Conservation (phyloP, 192 early-diverging fungal genomes). For the Coemansia sp. region DNA sequence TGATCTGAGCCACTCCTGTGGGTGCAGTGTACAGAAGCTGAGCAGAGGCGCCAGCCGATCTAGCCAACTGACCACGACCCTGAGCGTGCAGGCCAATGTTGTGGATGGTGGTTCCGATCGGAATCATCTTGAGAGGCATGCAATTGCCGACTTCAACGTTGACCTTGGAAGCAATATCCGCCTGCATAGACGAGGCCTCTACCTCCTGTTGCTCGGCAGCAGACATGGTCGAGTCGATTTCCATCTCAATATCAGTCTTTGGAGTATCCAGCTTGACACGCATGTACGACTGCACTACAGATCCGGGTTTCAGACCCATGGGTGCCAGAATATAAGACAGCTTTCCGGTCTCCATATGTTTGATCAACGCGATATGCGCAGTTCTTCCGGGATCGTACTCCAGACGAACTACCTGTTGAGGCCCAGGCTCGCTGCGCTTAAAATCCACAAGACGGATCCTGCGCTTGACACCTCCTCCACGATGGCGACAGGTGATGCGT, state of each 20-base stretch:
- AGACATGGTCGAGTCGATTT: constrained; percentile 5
- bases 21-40: constrained; percentile 78
- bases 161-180: constrained; percentile 22
- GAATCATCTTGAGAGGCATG: constrained; percentile 85
- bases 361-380: constrained; percentile 83
- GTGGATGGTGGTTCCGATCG: constrained; percentile 88
- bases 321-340: constrained; percentile 87
- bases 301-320: constrained; percentile 70
- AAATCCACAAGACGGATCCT: constrained; percentile 88
- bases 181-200: constrained; percentile 10
- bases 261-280: constrained; percentile 3
- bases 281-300: constrained; percentile 65
- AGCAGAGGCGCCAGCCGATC: constrained; percentile 85
- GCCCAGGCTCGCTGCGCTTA: constrained; percentile 68
- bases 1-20: constrained; percentile 80
- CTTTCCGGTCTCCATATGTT: constrained; percentile 71
- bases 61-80: constrained; percentile 73
- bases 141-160: constrained; percentile 84
- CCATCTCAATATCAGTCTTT: constrained; percentile 7
- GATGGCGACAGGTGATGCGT: constrained; percentile 85
- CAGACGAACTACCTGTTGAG: constrained; percentile 80
- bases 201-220: constrained; percentile 1
- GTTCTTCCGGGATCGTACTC: constrained; percentile 94
- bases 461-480: constrained; percentile 90
- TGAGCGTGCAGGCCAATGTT: constrained; percentile 77